phyloP scores from a whole-genome alignment of 768 basidiomycete species.

The Russula vinacea region DNA sequence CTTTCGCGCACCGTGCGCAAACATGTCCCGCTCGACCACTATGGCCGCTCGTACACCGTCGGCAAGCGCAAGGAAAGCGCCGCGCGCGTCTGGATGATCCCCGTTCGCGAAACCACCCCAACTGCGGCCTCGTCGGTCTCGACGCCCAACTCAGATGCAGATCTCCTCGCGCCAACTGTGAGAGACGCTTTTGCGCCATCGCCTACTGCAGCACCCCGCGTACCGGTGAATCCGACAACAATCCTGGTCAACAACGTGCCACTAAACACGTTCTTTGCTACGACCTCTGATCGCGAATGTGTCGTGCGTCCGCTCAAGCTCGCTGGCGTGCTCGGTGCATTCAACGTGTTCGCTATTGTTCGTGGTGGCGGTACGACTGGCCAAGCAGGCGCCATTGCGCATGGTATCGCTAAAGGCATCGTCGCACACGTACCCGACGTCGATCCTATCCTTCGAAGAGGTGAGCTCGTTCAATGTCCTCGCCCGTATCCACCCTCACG shows the following conservation, averaged over 20 bases:
- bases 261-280: conserved; percentile 72
- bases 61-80: conserved; percentile 88
- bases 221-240: conserved; percentile 51
- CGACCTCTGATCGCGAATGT: conserved; percentile 72
- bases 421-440: conserved; percentile 67
- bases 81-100: conserved; percentile 92
- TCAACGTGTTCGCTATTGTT: conserved; percentile 60
- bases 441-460: conserved; percentile 63
- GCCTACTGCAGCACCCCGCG: conserved; percentile 20
- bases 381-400: conserved; percentile 83
- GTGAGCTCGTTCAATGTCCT: conserved; percentile 42
- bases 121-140: neutral
- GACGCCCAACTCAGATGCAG: conserved; percentile 5
- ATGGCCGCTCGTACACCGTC: conserved; percentile 81
- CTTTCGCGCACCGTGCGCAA: conserved; percentile 52
- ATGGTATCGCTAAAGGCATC: conserved; percentile 73
- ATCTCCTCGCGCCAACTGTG: conserved; percentile 16
- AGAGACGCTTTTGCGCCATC: conserved; percentile 23
- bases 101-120: conserved; percentile 41
- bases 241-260: conserved; percentile 86
- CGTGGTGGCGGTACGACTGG: conserved; percentile 89
- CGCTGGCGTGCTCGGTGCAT: conserved; percentile 79
- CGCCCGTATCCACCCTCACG: neutral
- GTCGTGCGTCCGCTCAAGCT: conserved; percentile 82
- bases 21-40: conserved; percentile 60